phyloP scores from a whole-genome alignment of 208 protist species.

The Trypanosomatidae sp. region DNA sequence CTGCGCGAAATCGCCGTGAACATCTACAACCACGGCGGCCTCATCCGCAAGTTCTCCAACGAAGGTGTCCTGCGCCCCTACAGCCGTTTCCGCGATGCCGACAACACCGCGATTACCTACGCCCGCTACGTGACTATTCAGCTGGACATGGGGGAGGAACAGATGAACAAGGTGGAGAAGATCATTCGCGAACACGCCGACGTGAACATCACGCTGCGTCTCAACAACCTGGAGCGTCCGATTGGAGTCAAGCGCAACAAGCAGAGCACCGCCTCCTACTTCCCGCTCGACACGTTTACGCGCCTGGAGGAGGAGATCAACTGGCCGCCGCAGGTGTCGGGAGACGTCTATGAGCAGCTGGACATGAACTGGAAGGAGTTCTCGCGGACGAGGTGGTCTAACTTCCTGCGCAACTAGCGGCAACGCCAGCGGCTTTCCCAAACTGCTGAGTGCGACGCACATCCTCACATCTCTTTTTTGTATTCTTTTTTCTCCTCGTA shows the following conservation, averaged over 20 bases:
- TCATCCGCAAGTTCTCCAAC: constrained; percentile 83
- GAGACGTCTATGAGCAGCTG: constrained; percentile 87
- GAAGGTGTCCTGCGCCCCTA: constrained; percentile 91
- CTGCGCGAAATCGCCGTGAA: constrained; percentile 74
- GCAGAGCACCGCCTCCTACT: constrained; percentile 47
- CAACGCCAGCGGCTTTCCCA: too few species aligned
- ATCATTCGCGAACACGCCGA: constrained; percentile 81
- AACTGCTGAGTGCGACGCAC: too few species aligned
- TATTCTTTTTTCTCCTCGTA: too few species aligned
- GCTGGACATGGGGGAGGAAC: constrained; percentile 83
- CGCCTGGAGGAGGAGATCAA: constrained; percentile 90
- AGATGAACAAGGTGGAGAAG: constrained; percentile 79
- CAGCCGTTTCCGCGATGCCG: constrained; percentile 76
- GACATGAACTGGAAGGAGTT: constrained; percentile 95
- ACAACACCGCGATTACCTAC: constrained; percentile 78
- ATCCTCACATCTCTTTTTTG: too few species aligned
- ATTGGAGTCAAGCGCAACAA: constrained; percentile 64
- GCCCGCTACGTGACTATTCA: constrained; percentile 85
- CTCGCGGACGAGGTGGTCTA: constrained; percentile 90
- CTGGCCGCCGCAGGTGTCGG: constrained; percentile 86
- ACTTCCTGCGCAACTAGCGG: constrained; percentile 73
- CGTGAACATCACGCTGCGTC: constrained; percentile 71
- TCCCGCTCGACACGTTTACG: constrained; percentile 86
- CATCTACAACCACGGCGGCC: constrained; percentile 77
- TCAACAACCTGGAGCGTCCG: constrained; percentile 77